These are phyloP conservation scores for Eutrema heterophyllum DNA, from an alignment of 345 rosid species.

Conservation along the genomic window DNA sequence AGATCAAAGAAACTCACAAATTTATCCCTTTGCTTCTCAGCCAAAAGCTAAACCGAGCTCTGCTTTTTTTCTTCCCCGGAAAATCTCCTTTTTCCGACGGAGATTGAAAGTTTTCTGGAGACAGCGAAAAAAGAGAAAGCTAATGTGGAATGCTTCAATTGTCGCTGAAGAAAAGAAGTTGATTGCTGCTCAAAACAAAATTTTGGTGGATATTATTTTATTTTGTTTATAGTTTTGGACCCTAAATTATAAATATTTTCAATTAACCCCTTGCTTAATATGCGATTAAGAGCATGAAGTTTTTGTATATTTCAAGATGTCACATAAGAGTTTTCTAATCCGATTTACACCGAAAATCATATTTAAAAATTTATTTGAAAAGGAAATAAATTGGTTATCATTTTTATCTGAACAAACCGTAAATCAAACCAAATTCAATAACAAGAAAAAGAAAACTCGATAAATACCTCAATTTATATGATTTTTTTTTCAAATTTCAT, in stretches of 20 bases:
- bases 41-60: background rate
- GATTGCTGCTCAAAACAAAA: constrained; percentile 7
- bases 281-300: background rate
- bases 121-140: background rate
- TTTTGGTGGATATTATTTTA: constrained; percentile 2
- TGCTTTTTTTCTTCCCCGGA: background rate
- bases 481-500: no score
- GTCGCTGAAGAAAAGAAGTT: constrained; percentile 23
- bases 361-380: no score
- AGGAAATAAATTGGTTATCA: no score
- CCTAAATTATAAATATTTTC: background rate
- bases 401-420: background rate
- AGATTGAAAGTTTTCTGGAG: constrained; percentile 10
- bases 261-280: background rate
- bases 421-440: no score
- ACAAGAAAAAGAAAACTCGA: no score
- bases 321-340: background rate
- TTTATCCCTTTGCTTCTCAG: background rate
- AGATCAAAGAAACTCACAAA: background rate
- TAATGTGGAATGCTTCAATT: constrained; percentile 1
- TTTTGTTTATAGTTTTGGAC: background rate
- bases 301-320: background rate
- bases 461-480: no score
- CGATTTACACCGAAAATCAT: background rate
- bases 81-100: background rate